These are phyloP conservation scores for Saturnispora diversa DNA, from an alignment of 805 yeast genomes.

Conservation along the genomic window DNA sequence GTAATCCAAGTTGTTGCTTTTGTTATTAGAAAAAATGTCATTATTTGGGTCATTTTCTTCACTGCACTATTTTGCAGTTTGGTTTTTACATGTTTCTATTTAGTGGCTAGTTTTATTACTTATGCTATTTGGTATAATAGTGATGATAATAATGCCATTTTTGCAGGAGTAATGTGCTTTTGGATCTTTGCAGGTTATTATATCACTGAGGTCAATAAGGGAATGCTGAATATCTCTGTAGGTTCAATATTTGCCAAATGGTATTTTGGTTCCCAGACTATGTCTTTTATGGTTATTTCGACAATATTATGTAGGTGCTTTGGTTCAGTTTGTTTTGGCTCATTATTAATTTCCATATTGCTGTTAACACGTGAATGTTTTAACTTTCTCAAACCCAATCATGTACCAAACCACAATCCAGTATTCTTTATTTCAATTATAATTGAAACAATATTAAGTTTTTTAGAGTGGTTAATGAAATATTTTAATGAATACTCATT, in stretches of 20 bases:
- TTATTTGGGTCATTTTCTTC: slow-evolving; percentile 43
- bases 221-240: slow-evolving; percentile 71
- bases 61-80: slow-evolving; percentile 42
- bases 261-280: slow-evolving; percentile 69
- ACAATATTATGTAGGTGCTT: slow-evolving; percentile 75
- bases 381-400: slow-evolving; percentile 1
- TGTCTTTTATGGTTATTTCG: slow-evolving; percentile 63
- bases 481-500: slow-evolving; percentile 76
- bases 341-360: slow-evolving; percentile 62
- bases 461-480: slow-evolving; percentile 10
- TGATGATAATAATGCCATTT: background rate
- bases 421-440: slow-evolving; percentile 5
- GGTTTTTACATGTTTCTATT: slow-evolving; percentile 57
- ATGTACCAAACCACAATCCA: background rate
- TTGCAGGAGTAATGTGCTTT: slow-evolving; percentile 53
- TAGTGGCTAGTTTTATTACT: slow-evolving; percentile 62
- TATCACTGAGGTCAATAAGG: slow-evolving; percentile 73
- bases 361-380: slow-evolving; percentile 28
- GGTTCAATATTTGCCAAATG: slow-evolving; percentile 85
- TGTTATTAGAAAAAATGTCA: slow-evolving; percentile 62
- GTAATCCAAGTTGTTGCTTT: slow-evolving; percentile 43
- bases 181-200: slow-evolving; percentile 78
- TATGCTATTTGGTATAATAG: slow-evolving; percentile 59
- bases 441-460: background rate
- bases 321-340: slow-evolving; percentile 83